Percentiles rank a stretch among this genome's conserved stretches.
phyloP scores from a whole-genome alignment of 192 early-diverging fungal genomes.

The Chytriomyces sp. region DNA sequence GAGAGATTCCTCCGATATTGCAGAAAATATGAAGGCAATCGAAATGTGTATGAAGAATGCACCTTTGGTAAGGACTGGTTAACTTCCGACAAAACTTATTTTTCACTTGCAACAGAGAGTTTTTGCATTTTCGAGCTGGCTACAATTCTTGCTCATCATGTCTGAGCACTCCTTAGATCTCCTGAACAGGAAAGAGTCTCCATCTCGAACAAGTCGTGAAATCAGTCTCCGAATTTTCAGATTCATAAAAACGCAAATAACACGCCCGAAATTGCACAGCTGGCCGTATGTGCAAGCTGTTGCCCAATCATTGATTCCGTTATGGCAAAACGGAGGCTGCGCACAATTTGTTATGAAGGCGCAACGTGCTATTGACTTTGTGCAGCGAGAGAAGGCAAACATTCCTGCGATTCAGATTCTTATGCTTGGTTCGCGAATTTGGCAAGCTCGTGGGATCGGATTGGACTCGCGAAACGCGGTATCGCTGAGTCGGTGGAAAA shows the following conservation, averaged over 20 bases:
- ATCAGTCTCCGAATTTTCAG: constrained; percentile 7
- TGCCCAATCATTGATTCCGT: neutral
- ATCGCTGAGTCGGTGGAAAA: neutral
- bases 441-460: neutral
- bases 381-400: too few relatives aligned
- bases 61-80: neutral
- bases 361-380: neutral
- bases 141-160: neutral
- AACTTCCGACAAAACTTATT: too few relatives aligned
- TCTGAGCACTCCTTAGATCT: neutral
- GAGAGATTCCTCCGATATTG: neutral
- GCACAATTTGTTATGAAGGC: neutral
- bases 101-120: too few relatives aligned
- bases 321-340: neutral
- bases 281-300: neutral
- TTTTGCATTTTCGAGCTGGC: neutral
- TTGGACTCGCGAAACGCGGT: neutral
- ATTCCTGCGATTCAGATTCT: neutral
- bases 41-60: neutral
- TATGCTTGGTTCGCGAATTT: neutral
- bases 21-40: neutral
- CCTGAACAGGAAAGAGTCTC: neutral
- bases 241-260: neutral
- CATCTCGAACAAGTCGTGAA: neutral
- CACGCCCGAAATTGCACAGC: neutral